Conservation (phyloP, 108 stramenopile species). For the Skeletonema grethae region DNA sequence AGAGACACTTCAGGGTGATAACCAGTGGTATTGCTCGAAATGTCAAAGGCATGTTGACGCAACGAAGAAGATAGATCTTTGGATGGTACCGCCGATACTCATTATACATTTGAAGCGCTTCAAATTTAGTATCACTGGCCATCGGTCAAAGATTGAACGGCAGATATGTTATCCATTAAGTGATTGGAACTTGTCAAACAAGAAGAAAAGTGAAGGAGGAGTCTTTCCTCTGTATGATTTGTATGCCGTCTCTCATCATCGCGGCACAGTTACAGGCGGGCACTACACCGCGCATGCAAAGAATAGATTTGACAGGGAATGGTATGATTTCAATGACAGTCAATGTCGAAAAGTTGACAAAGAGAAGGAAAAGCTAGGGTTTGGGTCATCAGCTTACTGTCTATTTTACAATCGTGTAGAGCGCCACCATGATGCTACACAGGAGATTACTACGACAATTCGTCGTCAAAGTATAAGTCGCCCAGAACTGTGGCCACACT, state of each 20-base stretch:
- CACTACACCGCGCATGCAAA: constrained; percentile 93
- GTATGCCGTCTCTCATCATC: constrained; percentile 94
- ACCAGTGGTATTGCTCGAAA: constrained; percentile 82
- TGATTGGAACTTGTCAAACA: constrained; percentile 64
- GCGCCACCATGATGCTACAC: constrained; percentile 20
- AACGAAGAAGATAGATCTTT: constrained; percentile 85
- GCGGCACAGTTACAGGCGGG: constrained; percentile 87
- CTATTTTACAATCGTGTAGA: constrained; percentile 83
- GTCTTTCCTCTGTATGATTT: constrained; percentile 85
- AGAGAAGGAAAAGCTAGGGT: constrained; percentile 34
- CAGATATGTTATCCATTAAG: constrained; percentile 61
- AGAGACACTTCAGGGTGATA: constrained; percentile 74
- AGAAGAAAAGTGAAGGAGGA: constrained; percentile 45
- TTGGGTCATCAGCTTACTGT: constrained; percentile 60
- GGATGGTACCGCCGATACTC: constrained; percentile 91
- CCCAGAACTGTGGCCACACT: constrained; percentile 86
- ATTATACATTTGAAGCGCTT: constrained; percentile 96
- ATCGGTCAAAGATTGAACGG: constrained; percentile 72
- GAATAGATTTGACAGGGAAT: constrained; percentile 79
- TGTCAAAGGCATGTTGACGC: constrained; percentile 84
- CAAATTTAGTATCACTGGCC: constrained; percentile 59
- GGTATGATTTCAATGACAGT: constrained; percentile 87
- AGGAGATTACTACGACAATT: constrained; percentile 57
- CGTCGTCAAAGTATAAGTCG: constrained; percentile 71
- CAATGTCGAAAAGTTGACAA: constrained; percentile 41